phyloP scores from a whole-genome alignment of 352 stramenopile genomes.

The Phytophthora cajani region DNA sequence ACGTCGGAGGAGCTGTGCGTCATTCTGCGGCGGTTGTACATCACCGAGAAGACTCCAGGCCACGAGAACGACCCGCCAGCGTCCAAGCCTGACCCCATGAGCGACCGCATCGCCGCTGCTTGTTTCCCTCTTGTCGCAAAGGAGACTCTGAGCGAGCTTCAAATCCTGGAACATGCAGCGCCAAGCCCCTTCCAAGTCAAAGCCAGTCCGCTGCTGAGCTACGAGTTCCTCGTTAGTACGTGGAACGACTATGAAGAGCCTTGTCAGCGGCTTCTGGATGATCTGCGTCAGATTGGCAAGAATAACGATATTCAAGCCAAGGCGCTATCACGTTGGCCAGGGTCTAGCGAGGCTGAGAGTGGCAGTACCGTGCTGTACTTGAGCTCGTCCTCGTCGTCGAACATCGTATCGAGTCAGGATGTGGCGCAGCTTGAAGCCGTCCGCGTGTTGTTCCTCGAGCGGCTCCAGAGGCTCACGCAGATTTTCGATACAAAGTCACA shows the following conservation, averaged over 20 bases:
- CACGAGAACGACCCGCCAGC: neutral
- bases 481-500: neutral
- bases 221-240: constrained; percentile 61
- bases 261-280: constrained; percentile 52
- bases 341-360: neutral
- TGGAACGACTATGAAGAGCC: constrained; percentile 67
- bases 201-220: constrained; percentile 47
- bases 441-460: neutral
- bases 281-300: constrained; percentile 63
- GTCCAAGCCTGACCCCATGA: constrained; percentile 45
- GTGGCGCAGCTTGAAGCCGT: neutral
- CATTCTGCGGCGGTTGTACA: constrained; percentile 65
- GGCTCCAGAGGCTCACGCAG: neutral
- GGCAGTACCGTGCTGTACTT: neutral
- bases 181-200: constrained; percentile 47
- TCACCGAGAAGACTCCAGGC: constrained; percentile 46
- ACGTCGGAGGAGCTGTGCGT: constrained; percentile 68
- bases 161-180: constrained; percentile 45
- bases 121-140: constrained; percentile 62
- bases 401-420: neutral
- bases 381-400: neutral
- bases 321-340: constrained; percentile 30
- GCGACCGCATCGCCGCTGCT: constrained; percentile 66
- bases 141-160: constrained; percentile 53
- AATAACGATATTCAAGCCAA: constrained; percentile 74